Evolutionary conservation across 176 grass and related monocot species (phyloP), one percentile per base, ranked within the genome.

Genomic region (Aechmea fasciata): DNA sequence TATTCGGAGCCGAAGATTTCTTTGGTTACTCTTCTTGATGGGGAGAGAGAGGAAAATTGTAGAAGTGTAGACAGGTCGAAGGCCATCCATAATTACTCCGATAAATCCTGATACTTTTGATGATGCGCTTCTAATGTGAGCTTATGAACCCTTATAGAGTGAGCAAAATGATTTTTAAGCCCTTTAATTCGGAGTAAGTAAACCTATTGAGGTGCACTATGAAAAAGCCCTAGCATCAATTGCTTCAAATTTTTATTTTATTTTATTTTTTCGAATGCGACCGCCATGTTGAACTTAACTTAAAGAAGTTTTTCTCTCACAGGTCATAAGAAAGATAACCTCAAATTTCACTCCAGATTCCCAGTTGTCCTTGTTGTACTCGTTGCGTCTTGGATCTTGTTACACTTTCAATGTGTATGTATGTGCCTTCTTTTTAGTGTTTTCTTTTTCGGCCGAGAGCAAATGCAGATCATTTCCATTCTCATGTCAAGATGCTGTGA

Each of bases 11-110:
- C 33, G 33, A 41, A 41, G 22, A n/a, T 61, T 15, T 61, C 55
- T 61, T 61, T 61, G n/a, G n/a, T 10, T 61, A 61, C 55, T 61
- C 55, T 22, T 61, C 55, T 61, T 61, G 55, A 13, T 22, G n/a
- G 55, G 3, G 4, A 61, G 10, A 6, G 20, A 61, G 15, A 19
- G 55, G 6, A 17, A 17, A 59, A 17, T 3, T 19, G 10, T 17
- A 18, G n/a, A 20, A 14, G 15, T 61, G 55, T 61, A 61, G 55
- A 61, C 55, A 61, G 55, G 20, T 61, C 33, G 55, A 61, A 61
- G 13, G 55, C 20, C 55, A 61, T 15, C 55, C 53, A 1, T 26
- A n/a, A 57, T 57, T 57, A 17, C 53, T 57, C 18, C 1, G 53
- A 57, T 57, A 17, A 17, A 17, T 57, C 18, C 15, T 57, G 53